Evolutionary conservation across 495 filamentous ascomycete genomes (phyloP).

Genomic region (Penicillium verhagenii): DNA sequence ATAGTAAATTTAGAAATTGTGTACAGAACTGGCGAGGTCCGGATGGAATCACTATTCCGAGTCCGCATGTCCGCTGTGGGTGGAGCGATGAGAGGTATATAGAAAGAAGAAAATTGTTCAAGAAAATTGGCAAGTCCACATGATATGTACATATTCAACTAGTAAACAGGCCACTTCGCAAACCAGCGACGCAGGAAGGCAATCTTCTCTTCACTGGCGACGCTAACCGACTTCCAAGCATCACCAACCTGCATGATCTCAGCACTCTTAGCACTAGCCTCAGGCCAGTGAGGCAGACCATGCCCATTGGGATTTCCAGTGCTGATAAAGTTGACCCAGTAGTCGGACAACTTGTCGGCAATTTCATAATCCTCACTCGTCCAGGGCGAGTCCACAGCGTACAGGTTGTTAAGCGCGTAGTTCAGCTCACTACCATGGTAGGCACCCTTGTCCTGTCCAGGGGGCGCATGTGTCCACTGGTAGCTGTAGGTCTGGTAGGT

Average conservation of each 20-base stretch:
- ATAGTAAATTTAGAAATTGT: no score
- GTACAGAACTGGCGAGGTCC: no score
- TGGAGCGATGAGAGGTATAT: no score
- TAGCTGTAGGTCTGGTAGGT: background rate
- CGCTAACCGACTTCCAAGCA: background rate
- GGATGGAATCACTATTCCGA: no score
- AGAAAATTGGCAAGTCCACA: background rate
- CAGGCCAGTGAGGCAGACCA: background rate
- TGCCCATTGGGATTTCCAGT: background rate
- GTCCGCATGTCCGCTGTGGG: no score
- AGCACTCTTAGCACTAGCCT: background rate
- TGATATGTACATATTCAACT: background rate
- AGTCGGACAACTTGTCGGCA: background rate
- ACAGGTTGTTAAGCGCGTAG: background rate
- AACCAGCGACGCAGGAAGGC: background rate
- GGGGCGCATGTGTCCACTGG: background rate
- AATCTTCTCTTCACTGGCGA: background rate
- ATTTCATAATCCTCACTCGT: background rate
- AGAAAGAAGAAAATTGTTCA: no score
- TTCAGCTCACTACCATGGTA: conserved; percentile 2
- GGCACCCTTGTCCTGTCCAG: background rate
- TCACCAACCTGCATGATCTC: background rate
- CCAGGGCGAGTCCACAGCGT: background rate
- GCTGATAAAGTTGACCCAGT: background rate
- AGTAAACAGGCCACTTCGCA: background rate